Evolutionary conservation across 2,329 filamentous ascomycete species (phyloP).

Genomic region (Penicillium glabrum): DNA sequence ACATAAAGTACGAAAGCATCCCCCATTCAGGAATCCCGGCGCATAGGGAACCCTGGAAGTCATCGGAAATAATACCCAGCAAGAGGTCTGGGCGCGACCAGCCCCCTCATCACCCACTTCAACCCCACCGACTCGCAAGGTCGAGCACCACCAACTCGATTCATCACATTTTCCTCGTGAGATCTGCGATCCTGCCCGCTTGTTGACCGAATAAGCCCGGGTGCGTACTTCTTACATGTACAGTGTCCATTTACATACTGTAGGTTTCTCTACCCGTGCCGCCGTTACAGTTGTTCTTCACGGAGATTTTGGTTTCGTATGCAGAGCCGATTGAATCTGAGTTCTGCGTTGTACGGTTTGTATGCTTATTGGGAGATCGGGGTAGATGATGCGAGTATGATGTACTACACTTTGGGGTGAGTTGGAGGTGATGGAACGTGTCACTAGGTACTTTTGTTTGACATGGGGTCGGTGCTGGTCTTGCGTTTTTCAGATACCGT

Average conservation of each 20-base stretch:
- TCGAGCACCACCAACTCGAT: neutral
- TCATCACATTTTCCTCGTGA: neutral
- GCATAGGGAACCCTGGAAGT: neutral
- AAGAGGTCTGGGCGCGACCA: neutral
- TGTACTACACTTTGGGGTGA: neutral
- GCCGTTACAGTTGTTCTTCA: neutral
- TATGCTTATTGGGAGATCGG: slow-evolving; percentile 7
- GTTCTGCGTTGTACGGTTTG: neutral
- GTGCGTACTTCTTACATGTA: neutral
- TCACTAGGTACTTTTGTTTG: neutral
- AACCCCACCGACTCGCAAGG: neutral
- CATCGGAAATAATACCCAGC: neutral
- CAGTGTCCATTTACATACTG: neutral
- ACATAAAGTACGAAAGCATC: neutral
- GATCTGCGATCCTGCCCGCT: neutral
- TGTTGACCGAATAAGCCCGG: neutral
- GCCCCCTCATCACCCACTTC: neutral
- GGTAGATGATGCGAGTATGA: neutral
- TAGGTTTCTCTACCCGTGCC: neutral
- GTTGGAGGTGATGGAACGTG: neutral
- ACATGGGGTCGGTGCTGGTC: neutral
- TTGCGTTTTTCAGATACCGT: too few relatives aligned
- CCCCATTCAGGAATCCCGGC: neutral
- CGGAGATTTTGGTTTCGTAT: neutral
- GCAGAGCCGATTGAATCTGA: neutral